phyloP scores from a whole-genome alignment of 768 basidiomycete genomes.

The Lactarius hengduanensis region DNA sequence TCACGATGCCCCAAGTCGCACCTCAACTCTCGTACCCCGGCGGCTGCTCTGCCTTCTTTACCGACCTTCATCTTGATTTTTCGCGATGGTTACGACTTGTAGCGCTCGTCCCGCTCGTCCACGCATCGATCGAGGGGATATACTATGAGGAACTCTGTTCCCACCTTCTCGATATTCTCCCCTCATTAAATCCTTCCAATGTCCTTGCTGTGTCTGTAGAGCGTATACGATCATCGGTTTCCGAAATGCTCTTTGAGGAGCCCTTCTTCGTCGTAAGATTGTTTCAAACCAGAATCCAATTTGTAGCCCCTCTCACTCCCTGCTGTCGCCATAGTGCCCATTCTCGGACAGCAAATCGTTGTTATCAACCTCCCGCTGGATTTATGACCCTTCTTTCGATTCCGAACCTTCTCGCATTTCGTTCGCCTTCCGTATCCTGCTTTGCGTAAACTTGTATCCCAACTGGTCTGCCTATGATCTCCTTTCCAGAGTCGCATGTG shows the following conservation, averaged over 20 bases:
- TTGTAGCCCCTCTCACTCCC: not conserved
- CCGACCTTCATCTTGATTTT: conserved; percentile 26
- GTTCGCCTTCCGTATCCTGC: conserved; percentile 24
- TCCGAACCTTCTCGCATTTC: conserved; percentile 26
- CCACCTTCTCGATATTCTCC: conserved; percentile 18
- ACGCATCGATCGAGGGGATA: conserved; percentile 16
- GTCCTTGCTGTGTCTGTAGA: conserved; percentile 22
- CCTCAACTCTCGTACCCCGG: conserved; percentile 21
- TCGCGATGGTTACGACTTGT: conserved; percentile 27
- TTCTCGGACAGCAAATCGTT: not conserved
- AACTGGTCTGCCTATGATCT: conserved; percentile 14
- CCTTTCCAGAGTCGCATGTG: conserved; percentile 17
- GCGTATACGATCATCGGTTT: conserved; percentile 18
- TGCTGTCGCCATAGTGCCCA: conserved; percentile 15
- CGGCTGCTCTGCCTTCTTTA: conserved; percentile 24
- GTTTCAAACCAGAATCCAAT: not conserved
- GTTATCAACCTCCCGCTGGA: conserved; percentile 17
- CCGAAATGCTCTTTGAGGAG: conserved; percentile 20
- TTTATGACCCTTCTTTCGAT: conserved; percentile 24
- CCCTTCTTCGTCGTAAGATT: conserved; percentile 25
- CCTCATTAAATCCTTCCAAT: conserved; percentile 12
- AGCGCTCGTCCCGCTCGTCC: conserved; percentile 22
- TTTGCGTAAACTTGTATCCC: conserved; percentile 17
- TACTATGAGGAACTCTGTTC: conserved; percentile 17
- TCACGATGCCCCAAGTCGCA: conserved; percentile 13